These are phyloP conservation scores for Claviceps purpurea DNA, from an alignment of 2,329 filamentous ascomycete genomes.

Conservation along the genomic window DNA sequence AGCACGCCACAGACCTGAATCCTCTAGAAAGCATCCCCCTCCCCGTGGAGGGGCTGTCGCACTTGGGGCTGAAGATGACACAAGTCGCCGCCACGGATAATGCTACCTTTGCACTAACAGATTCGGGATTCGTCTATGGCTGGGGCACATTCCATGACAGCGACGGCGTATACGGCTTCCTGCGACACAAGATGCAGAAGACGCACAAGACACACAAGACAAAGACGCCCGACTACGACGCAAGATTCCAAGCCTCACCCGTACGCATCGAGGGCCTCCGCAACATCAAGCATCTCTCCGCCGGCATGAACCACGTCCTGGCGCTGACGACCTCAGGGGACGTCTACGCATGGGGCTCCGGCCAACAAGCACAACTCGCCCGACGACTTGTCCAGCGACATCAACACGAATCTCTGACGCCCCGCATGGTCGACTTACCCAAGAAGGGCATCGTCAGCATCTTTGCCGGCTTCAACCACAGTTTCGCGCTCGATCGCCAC, in stretches of 20 bases:
- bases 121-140: slow-evolving; percentile 55
- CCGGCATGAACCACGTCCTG: slow-evolving; percentile 52
- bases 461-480: slow-evolving; percentile 51
- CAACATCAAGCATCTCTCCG: slow-evolving; percentile 45
- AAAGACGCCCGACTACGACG: slow-evolving; percentile 14
- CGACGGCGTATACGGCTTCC: slow-evolving; percentile 7
- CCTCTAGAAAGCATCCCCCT: slow-evolving; percentile 42
- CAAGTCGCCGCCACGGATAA: slow-evolving; percentile 50
- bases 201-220: slow-evolving; percentile 4
- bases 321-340: slow-evolving; percentile 43
- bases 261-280: slow-evolving; percentile 38
- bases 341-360: slow-evolving; percentile 11
- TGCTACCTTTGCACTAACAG: slow-evolving; percentile 56
- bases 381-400: slow-evolving; percentile 37
- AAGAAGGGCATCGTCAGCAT: slow-evolving; percentile 21
- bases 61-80: slow-evolving; percentile 40
- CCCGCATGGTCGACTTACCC: slow-evolving; percentile 18
- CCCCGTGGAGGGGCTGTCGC: slow-evolving; percentile 30
- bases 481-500: slow-evolving; percentile 51
- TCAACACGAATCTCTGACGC: slow-evolving; percentile 32
- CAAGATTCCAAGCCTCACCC: slow-evolving; percentile 18
- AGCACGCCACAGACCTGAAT: slow-evolving; percentile 36
- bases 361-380: slow-evolving; percentile 34
- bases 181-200: slow-evolving; percentile 16
- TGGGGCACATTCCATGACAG: slow-evolving; percentile 60